These are phyloP conservation scores for Lecanicillium sp. DNA, from an alignment of 2,329 filamentous ascomycete species.

Conservation along the genomic window DNA sequence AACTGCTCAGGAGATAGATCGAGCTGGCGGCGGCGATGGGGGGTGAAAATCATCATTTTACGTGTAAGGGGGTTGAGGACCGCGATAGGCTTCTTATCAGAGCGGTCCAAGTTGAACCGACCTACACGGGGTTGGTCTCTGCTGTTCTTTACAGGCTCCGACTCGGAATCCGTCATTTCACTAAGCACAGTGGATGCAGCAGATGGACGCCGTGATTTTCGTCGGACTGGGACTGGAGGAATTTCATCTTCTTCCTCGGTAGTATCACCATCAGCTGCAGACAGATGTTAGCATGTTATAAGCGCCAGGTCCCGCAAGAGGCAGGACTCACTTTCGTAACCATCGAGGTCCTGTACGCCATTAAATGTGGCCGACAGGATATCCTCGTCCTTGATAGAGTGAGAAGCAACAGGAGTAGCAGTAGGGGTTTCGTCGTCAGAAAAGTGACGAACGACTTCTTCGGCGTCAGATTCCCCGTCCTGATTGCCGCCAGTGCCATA, in stretches of 20 bases:
- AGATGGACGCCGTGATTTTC: constrained; percentile 36
- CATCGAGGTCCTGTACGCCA: constrained; percentile 38
- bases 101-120: constrained; percentile 45
- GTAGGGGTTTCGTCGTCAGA: constrained; percentile 33
- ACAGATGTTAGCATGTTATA: constrained; percentile 27
- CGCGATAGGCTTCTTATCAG: constrained; percentile 48
- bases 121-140: constrained; percentile 46
- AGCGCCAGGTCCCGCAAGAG: constrained; percentile 8
- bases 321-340: constrained; percentile 50
- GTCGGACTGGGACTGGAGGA: constrained; percentile 38
- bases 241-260: constrained; percentile 55
- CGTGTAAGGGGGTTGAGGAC: constrained; percentile 48
- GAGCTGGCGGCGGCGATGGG: constrained; percentile 37
- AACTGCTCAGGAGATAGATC: constrained; percentile 49
- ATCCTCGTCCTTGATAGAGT: constrained; percentile 15
- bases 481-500: constrained; percentile 38
- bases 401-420: constrained; percentile 30
- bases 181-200: constrained; percentile 21
- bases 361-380: constrained; percentile 22
- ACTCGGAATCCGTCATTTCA: constrained; percentile 43
- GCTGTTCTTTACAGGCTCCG: constrained; percentile 35
- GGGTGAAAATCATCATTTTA: constrained; percentile 58
- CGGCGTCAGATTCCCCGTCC: constrained; percentile 32
- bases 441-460: constrained; percentile 27
- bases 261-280: constrained; percentile 50